Evolutionary conservation across 2,329 filamentous ascomycete genomes (phyloP).

Genomic region (Alternaria tenuissima): DNA sequence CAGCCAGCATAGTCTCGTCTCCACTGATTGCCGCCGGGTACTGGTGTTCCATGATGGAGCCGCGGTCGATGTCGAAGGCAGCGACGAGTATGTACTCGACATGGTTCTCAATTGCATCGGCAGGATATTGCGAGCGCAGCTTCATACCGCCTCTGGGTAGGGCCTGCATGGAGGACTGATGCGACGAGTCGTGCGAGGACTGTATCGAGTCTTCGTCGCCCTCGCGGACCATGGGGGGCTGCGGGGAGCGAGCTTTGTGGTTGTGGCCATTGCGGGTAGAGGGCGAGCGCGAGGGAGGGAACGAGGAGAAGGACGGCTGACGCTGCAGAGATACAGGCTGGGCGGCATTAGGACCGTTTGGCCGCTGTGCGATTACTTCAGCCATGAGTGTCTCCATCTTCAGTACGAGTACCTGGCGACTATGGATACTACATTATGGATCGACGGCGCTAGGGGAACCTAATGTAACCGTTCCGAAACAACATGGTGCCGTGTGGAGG

Average conservation of each 20-base stretch:
- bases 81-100: conserved; percentile 98
- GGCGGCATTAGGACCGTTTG: conserved; percentile 23
- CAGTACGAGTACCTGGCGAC: conserved; percentile 12
- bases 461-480: conserved; percentile 20
- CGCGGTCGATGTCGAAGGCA: conserved; percentile 95
- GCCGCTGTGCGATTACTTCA: conserved; percentile 42
- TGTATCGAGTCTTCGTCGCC: conserved; percentile 41
- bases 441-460: conserved; percentile 31
- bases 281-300: conserved; percentile 51
- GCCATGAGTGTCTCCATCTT: conserved; percentile 42
- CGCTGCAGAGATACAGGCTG: conserved; percentile 42
- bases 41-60: conserved; percentile 98
- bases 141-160: conserved; percentile 16
- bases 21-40: conserved; percentile 94
- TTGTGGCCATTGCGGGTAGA: conserved; percentile 49
- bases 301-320: conserved; percentile 55
- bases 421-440: conserved; percentile 25
- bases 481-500: conserved; percentile 3
- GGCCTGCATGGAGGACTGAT: conserved; percentile 21
- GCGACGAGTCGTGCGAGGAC: conserved; percentile 40
- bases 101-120: conserved; percentile 74
- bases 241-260: conserved; percentile 45
- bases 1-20: conserved; percentile 96
- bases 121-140: conserved; percentile 60
- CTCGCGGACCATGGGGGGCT: conserved; percentile 46